These are phyloP conservation scores for Citrus sp. DNA, from an alignment of 345 rosid genomes.

Conservation along the genomic window DNA sequence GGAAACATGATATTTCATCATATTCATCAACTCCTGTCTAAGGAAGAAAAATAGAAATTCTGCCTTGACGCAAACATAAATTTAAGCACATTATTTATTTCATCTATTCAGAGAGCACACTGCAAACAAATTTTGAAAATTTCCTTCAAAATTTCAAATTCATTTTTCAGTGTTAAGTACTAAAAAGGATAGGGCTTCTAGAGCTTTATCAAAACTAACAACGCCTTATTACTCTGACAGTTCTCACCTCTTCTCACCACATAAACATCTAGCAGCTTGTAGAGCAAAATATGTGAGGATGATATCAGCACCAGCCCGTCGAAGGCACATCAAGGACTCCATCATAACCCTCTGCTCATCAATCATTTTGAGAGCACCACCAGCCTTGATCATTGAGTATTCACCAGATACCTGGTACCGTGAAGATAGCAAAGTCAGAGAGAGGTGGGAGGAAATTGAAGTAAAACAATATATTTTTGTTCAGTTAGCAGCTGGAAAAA, in stretches of 20 bases:
- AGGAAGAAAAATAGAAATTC: background rate
- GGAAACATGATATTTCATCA: background rate
- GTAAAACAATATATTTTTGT: background rate
- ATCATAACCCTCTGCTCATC: constrained; percentile 92
- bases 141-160: background rate
- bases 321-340: constrained; percentile 83
- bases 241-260: constrained; percentile 42
- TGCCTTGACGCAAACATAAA: background rate
- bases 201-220: background rate
- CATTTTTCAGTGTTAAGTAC: background rate
- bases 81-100: background rate
- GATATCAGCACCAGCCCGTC: constrained; percentile 87
- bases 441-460: background rate
- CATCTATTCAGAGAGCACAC: background rate
- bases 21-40: background rate
- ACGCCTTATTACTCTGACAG: background rate
- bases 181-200: background rate
- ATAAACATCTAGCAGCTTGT: constrained; percentile 76
- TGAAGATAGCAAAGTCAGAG: background rate
- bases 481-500: background rate
- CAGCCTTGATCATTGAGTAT: constrained; percentile 95
- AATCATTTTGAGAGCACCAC: constrained; percentile 79
- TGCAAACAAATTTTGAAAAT: background rate
- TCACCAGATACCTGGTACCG: constrained; percentile 73
- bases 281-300: constrained; percentile 87